These are phyloP conservation scores for Melampsora allii-populina DNA, from an alignment of 1,284 basidiomycete species.

Conservation along the genomic window DNA sequence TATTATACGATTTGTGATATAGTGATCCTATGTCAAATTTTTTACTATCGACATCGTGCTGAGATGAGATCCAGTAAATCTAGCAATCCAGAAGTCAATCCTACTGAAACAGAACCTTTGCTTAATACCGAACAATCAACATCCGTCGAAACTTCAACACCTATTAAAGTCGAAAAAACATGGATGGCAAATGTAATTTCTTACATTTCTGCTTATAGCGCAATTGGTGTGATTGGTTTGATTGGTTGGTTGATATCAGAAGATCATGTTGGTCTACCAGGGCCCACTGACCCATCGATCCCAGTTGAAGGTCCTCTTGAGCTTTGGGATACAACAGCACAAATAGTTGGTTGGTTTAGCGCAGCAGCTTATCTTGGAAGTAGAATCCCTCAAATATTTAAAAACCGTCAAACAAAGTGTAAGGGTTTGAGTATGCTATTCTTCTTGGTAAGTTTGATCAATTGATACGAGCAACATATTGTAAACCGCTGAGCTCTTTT, in stretches of 20 bases:
- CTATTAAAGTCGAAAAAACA: no score
- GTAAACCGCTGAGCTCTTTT: neutral
- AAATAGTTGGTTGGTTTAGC: constrained; percentile 38
- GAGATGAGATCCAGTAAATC: neutral
- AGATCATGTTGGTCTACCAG: neutral
- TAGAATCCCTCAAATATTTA: constrained; percentile 53
- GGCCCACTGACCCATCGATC: neutral
- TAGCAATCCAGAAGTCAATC: neutral
- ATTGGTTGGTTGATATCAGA: constrained; percentile 28
- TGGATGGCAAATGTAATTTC: no score
- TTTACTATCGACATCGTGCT: constrained; percentile 11
- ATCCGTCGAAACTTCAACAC: no score
- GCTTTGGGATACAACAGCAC: constrained; percentile 24
- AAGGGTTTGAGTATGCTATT: constrained; percentile 52
- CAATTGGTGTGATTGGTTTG: constrained; percentile 18
- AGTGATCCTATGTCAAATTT: constrained; percentile 28
- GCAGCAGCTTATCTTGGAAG: constrained; percentile 30
- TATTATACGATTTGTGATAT: constrained; percentile 29
- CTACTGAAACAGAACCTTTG: no score
- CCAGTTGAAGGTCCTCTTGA: neutral
- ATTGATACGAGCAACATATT: neutral
- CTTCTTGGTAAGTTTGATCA: constrained; percentile 46
- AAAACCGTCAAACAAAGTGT: constrained; percentile 53
- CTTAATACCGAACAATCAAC: no score
- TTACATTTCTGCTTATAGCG: constrained; percentile 13